Evolutionary conservation across 495 filamentous ascomycete species (phyloP), one percentile per base, ranked within the genome.

Genomic region (Daldinia concentrica): DNA sequence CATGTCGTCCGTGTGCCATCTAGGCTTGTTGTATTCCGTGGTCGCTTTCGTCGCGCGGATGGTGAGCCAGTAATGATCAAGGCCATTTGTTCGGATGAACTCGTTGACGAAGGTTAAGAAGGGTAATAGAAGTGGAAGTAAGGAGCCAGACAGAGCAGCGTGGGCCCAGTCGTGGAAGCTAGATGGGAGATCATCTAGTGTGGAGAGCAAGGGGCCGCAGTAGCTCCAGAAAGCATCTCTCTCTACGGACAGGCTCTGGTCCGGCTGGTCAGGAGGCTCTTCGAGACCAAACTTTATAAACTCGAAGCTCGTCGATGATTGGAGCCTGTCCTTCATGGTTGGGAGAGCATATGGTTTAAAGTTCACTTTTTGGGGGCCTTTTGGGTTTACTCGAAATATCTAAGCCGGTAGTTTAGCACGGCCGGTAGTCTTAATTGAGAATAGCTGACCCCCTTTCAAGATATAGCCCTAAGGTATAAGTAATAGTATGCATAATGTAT

Each of bases 1-100:
- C 37, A 76, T 36, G 64, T 80, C 78, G 60, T 80, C 78, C 11
- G 78, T 78, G 61, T 80, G 78, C 78, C 77, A 79, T 24, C 78
- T 65, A 1, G 78, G 75, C 52, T 63, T 37, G 68, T 80, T 70
- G 55, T 78, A 80, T n/a, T 75, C 69, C 9, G 56, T 30, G 22
- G 75, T 80, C 4, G 77, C 75, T 39, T 71, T 71, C 3, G 77
- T 76, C 24, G 78, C 75, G 48, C 78, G 78, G 65, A 80, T 69
- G 2, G 77, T 78, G 37, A 80, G 58, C 78, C 77, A 79, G 68
- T 79, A 80, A 67, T 79, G 70, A 29, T 70, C 62, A 7, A 76
- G 61, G 37, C 61, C 68, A 48, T 73, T 67, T 17, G 66, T 26
- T 17, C 34, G 26, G 57, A 80, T 50, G 52, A 77, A 62, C 17